Evolutionary conservation across 1,139 yeast species (phyloP).

Genomic region (Debaryomyces psychrophilus): DNA sequence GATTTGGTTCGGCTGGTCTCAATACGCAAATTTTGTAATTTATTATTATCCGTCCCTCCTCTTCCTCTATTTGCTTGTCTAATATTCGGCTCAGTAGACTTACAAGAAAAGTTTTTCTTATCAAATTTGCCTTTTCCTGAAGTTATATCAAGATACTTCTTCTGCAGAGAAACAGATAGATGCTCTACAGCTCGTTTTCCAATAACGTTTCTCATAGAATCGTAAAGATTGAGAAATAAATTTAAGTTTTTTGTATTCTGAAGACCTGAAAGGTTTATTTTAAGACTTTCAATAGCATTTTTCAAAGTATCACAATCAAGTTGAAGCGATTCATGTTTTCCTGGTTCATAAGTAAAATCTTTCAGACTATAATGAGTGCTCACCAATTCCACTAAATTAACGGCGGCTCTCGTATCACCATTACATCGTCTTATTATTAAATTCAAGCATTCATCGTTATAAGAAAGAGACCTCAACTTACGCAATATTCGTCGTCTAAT

Average conservation of each 20-base stretch:
- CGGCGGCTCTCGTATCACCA: conserved; percentile 42
- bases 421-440: conserved; percentile 22
- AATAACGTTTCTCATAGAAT: conserved; percentile 16
- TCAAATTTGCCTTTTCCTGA: not conserved
- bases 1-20: not conserved
- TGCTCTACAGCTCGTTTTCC: not conserved
- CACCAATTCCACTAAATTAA: conserved; percentile 35
- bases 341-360: not conserved
- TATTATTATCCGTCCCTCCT: not conserved
- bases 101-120: too few species aligned
- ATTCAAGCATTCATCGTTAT: conserved; percentile 18
- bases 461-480: conserved; percentile 16
- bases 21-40: not conserved
- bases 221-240: conserved; percentile 17
- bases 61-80: too few species aligned
- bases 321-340: not conserved
- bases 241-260: conserved; percentile 16
- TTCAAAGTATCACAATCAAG: conserved; percentile 2
- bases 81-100: too few species aligned
- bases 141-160: not conserved
- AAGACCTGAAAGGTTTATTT: conserved; percentile 17
- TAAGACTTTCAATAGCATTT: conserved; percentile 14
- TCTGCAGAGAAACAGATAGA: not conserved
- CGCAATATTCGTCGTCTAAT: conserved; percentile 24
- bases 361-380: conserved; percentile 20